A percentile compares a stretch with the other conserved stretches of the same genome.
Conservation (phyloP, 495 filamentous ascomycete species). For the Thermochaetoides thermophila region DNA sequence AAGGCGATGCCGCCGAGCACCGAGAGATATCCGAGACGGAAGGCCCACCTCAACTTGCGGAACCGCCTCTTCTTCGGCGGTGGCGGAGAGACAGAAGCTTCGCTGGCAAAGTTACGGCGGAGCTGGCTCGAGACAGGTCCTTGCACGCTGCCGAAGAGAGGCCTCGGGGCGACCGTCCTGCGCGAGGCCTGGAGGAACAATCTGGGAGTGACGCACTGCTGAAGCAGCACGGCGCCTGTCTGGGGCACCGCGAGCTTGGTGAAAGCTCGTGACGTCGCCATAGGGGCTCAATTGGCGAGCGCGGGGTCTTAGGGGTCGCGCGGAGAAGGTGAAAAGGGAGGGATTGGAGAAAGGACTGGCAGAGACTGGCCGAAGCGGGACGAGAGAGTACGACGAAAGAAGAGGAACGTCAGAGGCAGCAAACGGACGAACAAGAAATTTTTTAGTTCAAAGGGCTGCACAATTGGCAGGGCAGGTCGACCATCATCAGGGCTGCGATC, state of each 20-base stretch:
- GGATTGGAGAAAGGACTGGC: background rate
- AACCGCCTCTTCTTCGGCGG: constrained; percentile 26
- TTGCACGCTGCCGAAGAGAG: constrained; percentile 11
- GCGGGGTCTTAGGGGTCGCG: constrained; percentile 1
- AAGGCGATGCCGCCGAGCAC: constrained; percentile 51
- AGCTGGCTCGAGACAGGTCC: constrained; percentile 20
- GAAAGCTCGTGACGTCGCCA: constrained; percentile 20
- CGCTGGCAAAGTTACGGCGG: constrained; percentile 27
- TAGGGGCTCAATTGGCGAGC: constrained; percentile 21
- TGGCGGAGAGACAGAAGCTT: constrained; percentile 13
- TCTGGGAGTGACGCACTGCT: constrained; percentile 7
- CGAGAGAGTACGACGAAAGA: too few relatives aligned
- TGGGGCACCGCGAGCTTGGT: constrained; percentile 16
- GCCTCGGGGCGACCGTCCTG: constrained; percentile 11
- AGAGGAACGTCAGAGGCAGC: too few relatives aligned
- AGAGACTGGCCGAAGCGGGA: background rate
- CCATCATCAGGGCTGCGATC: too few relatives aligned
- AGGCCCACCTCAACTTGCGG: constrained; percentile 37
- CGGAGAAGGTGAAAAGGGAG: background rate
- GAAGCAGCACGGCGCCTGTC: constrained; percentile 12
- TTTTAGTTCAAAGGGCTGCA: too few relatives aligned
- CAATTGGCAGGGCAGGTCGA: too few relatives aligned
- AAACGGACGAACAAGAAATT: too few relatives aligned
- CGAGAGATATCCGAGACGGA: constrained; percentile 61
- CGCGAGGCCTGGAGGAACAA: constrained; percentile 13